These are phyloP conservation scores for Piloderma croceum DNA, from an alignment of 768 basidiomycete genomes.

Conservation along the genomic window DNA sequence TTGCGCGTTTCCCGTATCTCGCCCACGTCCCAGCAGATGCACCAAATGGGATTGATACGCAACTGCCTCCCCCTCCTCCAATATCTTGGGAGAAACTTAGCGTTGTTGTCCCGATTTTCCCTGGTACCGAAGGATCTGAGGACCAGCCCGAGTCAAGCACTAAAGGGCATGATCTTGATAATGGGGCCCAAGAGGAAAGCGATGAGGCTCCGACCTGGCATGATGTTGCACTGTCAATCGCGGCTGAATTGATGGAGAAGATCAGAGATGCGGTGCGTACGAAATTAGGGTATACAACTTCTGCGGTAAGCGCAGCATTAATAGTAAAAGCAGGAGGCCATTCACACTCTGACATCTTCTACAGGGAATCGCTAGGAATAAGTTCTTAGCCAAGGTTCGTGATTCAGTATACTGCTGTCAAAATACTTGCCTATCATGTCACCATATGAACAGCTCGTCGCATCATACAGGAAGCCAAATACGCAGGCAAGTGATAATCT, in stretches of 20 bases:
- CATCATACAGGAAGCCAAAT: constrained; percentile 89
- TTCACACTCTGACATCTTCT: not conserved
- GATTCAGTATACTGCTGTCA: not conserved
- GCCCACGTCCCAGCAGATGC: constrained; percentile 62
- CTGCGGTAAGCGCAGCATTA: constrained; percentile 55
- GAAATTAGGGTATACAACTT: constrained; percentile 87
- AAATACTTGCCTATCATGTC: constrained; percentile 4
- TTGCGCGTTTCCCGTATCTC: constrained; percentile 75
- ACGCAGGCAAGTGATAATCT: constrained; percentile 53
- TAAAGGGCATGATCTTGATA: not conserved
- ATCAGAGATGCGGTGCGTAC: constrained; percentile 61
- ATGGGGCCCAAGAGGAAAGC: constrained; percentile 16
- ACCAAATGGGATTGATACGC: constrained; percentile 66
- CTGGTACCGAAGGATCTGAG: constrained; percentile 20
- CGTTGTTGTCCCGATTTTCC: constrained; percentile 54
- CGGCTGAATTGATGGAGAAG: constrained; percentile 78
- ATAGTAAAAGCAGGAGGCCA: too few relatives aligned
- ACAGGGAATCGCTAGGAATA: constrained; percentile 88
- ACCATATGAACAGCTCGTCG: constrained; percentile 54
- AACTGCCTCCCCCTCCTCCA: constrained; percentile 66
- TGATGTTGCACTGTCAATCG: constrained; percentile 85
- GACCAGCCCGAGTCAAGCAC: constrained; percentile 7
- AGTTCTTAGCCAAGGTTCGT: constrained; percentile 86
- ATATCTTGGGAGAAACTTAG: constrained; percentile 58
- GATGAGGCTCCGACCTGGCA: constrained; percentile 66